Conservation (phyloP, 805 yeast genomes). For the Metschnikowia cubensis region DNA sequence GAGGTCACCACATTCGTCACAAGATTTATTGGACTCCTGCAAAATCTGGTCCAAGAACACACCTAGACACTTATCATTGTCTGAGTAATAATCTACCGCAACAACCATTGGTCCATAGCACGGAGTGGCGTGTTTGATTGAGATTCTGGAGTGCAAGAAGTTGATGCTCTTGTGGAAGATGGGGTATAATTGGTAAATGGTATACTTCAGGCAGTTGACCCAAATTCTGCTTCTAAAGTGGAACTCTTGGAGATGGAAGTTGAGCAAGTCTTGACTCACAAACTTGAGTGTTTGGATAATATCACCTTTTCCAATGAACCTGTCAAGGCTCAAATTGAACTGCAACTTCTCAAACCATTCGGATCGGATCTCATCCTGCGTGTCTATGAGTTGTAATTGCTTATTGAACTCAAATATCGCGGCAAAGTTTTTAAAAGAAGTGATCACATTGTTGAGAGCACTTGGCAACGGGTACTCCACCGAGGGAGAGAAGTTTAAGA, state of each 20-base stretch:
- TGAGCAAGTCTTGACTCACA: conserved; percentile 32
- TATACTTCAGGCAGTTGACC: conserved; percentile 34
- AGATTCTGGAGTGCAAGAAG: conserved; percentile 76
- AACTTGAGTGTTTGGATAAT: conserved; percentile 35
- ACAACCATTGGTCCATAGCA: conserved; percentile 89
- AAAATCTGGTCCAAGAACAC: conserved; percentile 80
- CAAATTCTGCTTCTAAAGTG: conserved; percentile 45
- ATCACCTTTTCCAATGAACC: conserved; percentile 32
- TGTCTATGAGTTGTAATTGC: conserved; percentile 20
- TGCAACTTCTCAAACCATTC: conserved; percentile 26
- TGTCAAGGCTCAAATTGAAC: conserved; percentile 22
- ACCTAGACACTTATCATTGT: conserved; percentile 86
- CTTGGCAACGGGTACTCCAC: conserved; percentile 71
- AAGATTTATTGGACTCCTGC: conserved; percentile 57
- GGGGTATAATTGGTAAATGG: conserved; percentile 40
- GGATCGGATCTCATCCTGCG: conserved; percentile 25
- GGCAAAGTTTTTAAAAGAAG: conserved; percentile 41
- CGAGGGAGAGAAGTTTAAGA: conserved; percentile 81
- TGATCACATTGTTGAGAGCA: conserved; percentile 51
- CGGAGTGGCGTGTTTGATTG: conserved; percentile 81
- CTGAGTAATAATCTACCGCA: conserved; percentile 83
- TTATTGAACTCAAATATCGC: conserved; percentile 19
- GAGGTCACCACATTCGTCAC: conserved; percentile 77
- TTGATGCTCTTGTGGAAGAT: conserved; percentile 71
- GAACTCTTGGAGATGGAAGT: conserved; percentile 49